Evolutionary conservation across 257 asterid species (phyloP).

Genomic region (Nicotiana tomentosiformis): DNA sequence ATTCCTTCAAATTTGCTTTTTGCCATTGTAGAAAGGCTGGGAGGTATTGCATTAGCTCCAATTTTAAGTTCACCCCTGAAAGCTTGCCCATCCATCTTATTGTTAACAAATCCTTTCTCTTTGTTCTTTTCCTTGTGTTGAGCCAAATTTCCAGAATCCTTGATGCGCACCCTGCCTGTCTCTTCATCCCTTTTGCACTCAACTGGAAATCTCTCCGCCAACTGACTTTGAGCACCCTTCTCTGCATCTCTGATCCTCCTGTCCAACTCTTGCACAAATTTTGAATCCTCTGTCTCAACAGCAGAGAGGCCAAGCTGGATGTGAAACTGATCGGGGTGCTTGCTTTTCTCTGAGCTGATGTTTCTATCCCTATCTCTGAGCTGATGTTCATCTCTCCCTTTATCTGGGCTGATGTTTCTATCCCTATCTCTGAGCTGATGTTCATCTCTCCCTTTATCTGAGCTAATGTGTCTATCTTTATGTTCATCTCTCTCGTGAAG

Average conservation of each 20-base stretch:
- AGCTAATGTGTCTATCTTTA: conserved; percentile 14
- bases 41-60: conserved; percentile 25
- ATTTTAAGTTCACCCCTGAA: conserved; percentile 20
- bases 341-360: conserved; percentile 28
- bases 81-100: conserved; percentile 30
- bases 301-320: conserved; percentile 38
- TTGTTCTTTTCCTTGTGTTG: conserved; percentile 34
- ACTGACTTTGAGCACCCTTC: conserved; percentile 26
- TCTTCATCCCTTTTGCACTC: conserved; percentile 28
- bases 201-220: conserved; percentile 31
- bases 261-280: conserved; percentile 50
- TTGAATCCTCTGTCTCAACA: conserved; percentile 37
- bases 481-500: conserved; percentile 29
- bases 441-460: conserved; percentile 21
- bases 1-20: conserved; percentile 32
- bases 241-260: conserved; percentile 49
- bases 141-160: conserved; percentile 24
- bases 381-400: conserved; percentile 25
- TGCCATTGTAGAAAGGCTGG: conserved; percentile 15
- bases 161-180: conserved; percentile 19
- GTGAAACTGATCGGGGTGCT: conserved; percentile 18
- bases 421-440: conserved; percentile 2
- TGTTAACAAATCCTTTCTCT: conserved; percentile 33
- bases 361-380: conserved; percentile 1
- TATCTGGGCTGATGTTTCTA: conserved; percentile 16